Base-by-base conservation (phyloP, 305 asterid genomes). In the Fraxinus ornus region DNA sequence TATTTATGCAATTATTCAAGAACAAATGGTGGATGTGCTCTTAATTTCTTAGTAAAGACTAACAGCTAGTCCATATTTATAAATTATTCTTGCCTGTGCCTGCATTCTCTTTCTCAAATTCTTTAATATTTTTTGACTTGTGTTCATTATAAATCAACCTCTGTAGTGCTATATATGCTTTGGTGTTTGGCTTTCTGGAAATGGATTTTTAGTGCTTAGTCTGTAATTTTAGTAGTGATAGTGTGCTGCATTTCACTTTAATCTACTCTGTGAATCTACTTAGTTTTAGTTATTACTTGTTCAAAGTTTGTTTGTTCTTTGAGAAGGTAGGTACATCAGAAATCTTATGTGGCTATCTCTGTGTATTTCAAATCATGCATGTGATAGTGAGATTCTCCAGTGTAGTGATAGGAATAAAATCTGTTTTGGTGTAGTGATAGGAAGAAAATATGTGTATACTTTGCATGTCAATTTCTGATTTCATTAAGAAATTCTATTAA, bases 381-480 rank as follows among this genome's bases (percentile, higher is more conserved):
- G 66, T 91, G 88, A 91, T 90, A 87, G 77, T 87, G 87, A 85
- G 75, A 82, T 90, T 85, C 88, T 95, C 85, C 99, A 95, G 98
- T 93, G 99, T 92, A 91, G 99, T 24, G 26, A 24, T 24, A 24
- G 26, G 26, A 24, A 24, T 0, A 24, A 24, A 24, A 24, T 24
- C 26, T 24, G 26, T 24, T 24, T 24, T 24, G 26, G 26, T 24
- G 26, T 24, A 24, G 26, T 24, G 26, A 24, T 24, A 24, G 26
- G 26, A 24, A 24, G 26, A 24, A 24, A 24, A 24, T 24, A 0
- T 24, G 26, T 24, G 26, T 24, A 24, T 24, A 24, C 26, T 24
- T 24, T 24, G 26, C 26, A 24, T 24, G 26, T 24, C 1, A 24
- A 24, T 24, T 24, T 24, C 1, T 24, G 26, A 24, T 24, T 24